These are phyloP conservation scores for Aspergillus eucalypticola DNA, from an alignment of 2,329 filamentous ascomycete species.

Conservation along the genomic window DNA sequence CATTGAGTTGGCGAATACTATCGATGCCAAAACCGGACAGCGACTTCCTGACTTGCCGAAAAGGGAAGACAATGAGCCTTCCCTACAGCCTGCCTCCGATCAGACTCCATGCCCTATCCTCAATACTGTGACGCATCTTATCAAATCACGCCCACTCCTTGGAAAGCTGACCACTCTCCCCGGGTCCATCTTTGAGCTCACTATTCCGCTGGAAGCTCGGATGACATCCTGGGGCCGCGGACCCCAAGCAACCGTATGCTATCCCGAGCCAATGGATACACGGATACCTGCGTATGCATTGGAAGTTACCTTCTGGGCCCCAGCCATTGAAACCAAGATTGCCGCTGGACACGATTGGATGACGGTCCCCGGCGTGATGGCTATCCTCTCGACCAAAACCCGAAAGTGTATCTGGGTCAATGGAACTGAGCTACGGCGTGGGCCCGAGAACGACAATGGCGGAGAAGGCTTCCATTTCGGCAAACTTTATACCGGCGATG, in stretches of 20 bases:
- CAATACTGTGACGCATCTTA: constrained; percentile 24
- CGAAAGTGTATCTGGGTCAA: constrained; percentile 77
- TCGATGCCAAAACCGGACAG: constrained; percentile 46
- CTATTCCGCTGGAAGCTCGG: constrained; percentile 65
- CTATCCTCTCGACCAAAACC: constrained; percentile 78
- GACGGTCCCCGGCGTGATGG: constrained; percentile 57
- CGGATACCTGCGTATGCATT: constrained; percentile 81
- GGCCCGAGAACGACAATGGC: constrained; percentile 54
- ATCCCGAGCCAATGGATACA: constrained; percentile 62
- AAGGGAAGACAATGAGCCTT: constrained; percentile 18
- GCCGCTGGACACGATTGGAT: constrained; percentile 60
- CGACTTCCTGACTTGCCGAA: constrained; percentile 28
- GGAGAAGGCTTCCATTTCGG: constrained; percentile 59
- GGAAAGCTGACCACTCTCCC: constrained; percentile 67
- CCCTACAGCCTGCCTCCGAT: constrained; percentile 10
- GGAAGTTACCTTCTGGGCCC: constrained; percentile 72
- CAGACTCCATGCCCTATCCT: constrained; percentile 10
- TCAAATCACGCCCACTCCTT: constrained; percentile 48
- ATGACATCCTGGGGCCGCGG: constrained; percentile 78
- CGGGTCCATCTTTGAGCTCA: constrained; percentile 65
- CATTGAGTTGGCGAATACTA: constrained; percentile 42
- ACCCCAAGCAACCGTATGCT: constrained; percentile 66
- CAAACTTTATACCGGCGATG: constrained; percentile 73
- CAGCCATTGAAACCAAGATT: constrained; percentile 62
- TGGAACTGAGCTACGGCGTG: constrained; percentile 61